Evolutionary conservation across 1,139 yeast species (phyloP), one percentile per base, ranked within the genome.

Genomic region (Tardiomyces digboiensis): DNA sequence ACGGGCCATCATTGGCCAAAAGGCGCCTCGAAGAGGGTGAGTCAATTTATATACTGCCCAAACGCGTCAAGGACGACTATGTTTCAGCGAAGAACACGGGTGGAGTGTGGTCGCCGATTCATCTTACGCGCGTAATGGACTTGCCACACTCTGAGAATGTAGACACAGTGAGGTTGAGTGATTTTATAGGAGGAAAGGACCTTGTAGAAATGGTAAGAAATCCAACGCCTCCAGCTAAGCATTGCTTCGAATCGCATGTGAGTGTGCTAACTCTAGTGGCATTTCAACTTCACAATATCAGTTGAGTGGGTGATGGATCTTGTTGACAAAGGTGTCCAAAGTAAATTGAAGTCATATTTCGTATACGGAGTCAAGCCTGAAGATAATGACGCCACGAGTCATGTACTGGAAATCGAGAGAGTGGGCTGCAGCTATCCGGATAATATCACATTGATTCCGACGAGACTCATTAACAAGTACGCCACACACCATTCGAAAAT

Each of bases 401-500:
- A n/a, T n/a, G 33, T 26, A n/a, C 16, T 26, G 8, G 33, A 26
- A 26, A 26, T 13, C 33, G 16, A 26, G 33, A n/a, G 33, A 4
- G 16, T 13, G 14, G 16, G 14, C 16, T 26, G 33, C 33, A 16
- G 14, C 16, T 8, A 26, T 8, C 33, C 33, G 3, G 33, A 26
- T 16, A 26, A 26, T 16, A 16, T 26, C 33, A 26, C 12, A 16
- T 13, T 13, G 16, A n/a, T 26, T n/a, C 33, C 43, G 44, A 37
- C 21, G 4, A n/a, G 21, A n/a, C 29, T 40, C 21, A 16, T 14
- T 21, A 46, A 47, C 39, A 51, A 42, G 29, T 61, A 47, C 46
- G 64, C 59, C 1, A 56, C 62, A 2, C 68, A 64, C 42, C 68
- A 64, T 42, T 51, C 66, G 18, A 64, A 64, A 42, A 39, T 64